Percentiles rank a stretch among this genome's conserved stretches.
phyloP scores from a whole-genome alignment of 352 stramenopile species.

The Phytophthora parvispora region DNA sequence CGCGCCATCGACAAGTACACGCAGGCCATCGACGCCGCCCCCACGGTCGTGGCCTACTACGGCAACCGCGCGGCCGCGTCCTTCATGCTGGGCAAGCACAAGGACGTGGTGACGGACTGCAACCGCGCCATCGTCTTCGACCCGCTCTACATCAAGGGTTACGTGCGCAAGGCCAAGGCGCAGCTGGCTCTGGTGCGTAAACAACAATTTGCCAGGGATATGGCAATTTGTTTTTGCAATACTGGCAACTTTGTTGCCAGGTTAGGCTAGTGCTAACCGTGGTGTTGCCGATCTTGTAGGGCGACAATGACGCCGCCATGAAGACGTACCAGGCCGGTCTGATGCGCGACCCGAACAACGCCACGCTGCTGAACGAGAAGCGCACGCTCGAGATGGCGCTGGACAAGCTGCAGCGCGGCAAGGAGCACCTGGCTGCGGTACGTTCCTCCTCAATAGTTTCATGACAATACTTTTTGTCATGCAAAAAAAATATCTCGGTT shows the following conservation, averaged over 20 bases:
- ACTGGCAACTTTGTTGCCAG: background rate
- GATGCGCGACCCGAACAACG: slow-evolving; percentile 84
- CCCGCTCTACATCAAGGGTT: slow-evolving; percentile 91
- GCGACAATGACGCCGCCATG: slow-evolving; percentile 72
- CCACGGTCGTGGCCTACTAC: slow-evolving; percentile 90
- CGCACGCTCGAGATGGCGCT: slow-evolving; percentile 84
- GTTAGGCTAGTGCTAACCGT: background rate
- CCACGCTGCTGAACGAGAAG: slow-evolving; percentile 79
- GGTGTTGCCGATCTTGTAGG: slow-evolving; percentile 38
- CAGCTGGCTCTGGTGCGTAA: slow-evolving; percentile 75
- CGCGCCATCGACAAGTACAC: slow-evolving; percentile 93
- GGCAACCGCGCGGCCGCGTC: slow-evolving; percentile 92
- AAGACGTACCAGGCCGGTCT: slow-evolving; percentile 84
- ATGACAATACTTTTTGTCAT: background rate
- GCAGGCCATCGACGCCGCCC: slow-evolving; percentile 90
- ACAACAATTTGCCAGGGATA: background rate
- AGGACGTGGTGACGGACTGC: slow-evolving; percentile 93
- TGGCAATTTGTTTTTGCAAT: background rate
- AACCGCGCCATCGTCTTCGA: slow-evolving; percentile 93
- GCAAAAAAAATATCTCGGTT: background rate
- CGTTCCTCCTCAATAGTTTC: slow-evolving; percentile 1
- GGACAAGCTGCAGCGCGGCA: slow-evolving; percentile 81
- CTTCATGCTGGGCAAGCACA: slow-evolving; percentile 92
- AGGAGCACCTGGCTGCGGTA: slow-evolving; percentile 76
- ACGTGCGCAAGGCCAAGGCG: slow-evolving; percentile 92